Base-by-base conservation (phyloP, 2,329 filamentous ascomycete genomes). In the Boeremia exigua region DNA sequence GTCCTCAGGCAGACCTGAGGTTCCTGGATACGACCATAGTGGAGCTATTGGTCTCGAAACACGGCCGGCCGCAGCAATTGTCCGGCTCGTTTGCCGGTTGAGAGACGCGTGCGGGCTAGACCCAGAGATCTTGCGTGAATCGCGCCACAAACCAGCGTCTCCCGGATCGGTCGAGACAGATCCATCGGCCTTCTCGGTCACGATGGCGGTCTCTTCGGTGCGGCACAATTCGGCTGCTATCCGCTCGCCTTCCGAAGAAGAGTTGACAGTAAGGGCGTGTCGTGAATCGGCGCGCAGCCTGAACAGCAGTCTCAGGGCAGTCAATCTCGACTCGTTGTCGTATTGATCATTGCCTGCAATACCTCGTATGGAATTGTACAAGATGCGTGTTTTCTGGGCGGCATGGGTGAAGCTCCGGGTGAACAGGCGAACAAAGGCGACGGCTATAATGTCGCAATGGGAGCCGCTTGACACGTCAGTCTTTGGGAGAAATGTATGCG, bases 271-370 rank as follows among this genome's bases (percentile, higher is more conserved):
- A 4, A 97, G 83, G 39, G 88, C 84, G 62, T 93, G 86, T 9
- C 89, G 86, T 71, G 89, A 91, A 74, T 96, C 92, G 19, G 92
- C 91, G 55, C 93, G 86, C 28, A 97, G 79, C 38, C 93, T 86
- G 71, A 96, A 94, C 2, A 97, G 79, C 38, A 76, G 60, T 48
- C 74, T 75, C 9, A 78, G 62, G 6, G 74, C 71, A 12, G 71
- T 71, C 39, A 78, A 63, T 5, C 75, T 70, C 30, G 75, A 75
- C 61, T 77, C 75, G 38, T 63, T 71, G 11, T 70, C 65, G 52
- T 70, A 72, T 7, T 62, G 60, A 33, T 74, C 65, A 19, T 62
- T 62, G 28, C 67, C 67, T 42, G 74, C 73, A 38, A 76, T 63
- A 3, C 68, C 56, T 4, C 73, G 66, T 6, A 79, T 59, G 9